These are phyloP conservation scores for Nectriaceae sp. DNA, from an alignment of 2,329 filamentous ascomycete genomes.

Conservation along the genomic window DNA sequence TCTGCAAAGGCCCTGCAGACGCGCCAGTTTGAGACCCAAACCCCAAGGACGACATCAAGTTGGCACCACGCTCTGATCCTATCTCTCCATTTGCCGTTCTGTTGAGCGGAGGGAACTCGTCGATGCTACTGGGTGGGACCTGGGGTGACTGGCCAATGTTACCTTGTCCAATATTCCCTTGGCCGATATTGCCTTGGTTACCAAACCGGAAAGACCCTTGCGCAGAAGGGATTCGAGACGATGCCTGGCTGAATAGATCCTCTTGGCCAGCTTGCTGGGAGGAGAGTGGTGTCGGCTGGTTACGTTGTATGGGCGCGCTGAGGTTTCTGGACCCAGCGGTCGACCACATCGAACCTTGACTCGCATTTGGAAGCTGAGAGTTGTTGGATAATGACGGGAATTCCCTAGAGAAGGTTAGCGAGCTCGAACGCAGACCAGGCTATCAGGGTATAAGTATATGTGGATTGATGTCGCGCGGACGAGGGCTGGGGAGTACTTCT, in stretches of 20 bases:
- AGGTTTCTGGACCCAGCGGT: constrained; percentile 50
- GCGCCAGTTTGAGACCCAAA: constrained; percentile 52
- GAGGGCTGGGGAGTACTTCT: constrained; percentile 27
- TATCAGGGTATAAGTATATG: neutral
- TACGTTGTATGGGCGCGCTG: constrained; percentile 51
- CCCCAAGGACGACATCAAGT: constrained; percentile 54
- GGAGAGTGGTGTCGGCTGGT: constrained; percentile 50
- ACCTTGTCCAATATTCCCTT: too few relatives aligned
- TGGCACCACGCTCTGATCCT: constrained; percentile 54
- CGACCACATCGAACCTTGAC: constrained; percentile 57
- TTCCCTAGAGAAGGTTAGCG: constrained; percentile 51
- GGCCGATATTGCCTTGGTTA: constrained; percentile 43
- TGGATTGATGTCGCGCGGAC: neutral
- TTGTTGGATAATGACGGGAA: constrained; percentile 68
- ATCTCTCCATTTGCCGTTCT: constrained; percentile 59
- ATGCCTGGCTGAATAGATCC: constrained; percentile 45
- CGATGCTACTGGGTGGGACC: constrained; percentile 49
- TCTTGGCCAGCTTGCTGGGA: constrained; percentile 55
- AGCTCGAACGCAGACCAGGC: neutral
- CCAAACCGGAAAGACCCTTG: constrained; percentile 58
- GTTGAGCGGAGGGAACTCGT: constrained; percentile 65
- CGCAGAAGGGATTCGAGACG: constrained; percentile 38
- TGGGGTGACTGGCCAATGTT: constrained; percentile 44
- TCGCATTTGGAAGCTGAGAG: constrained; percentile 52
- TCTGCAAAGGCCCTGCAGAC: constrained; percentile 36